Percentiles rank a stretch among this genome's conserved stretches.
phyloP scores from a whole-genome alignment of 75 land plant species.

The Azolla pinnata region DNA sequence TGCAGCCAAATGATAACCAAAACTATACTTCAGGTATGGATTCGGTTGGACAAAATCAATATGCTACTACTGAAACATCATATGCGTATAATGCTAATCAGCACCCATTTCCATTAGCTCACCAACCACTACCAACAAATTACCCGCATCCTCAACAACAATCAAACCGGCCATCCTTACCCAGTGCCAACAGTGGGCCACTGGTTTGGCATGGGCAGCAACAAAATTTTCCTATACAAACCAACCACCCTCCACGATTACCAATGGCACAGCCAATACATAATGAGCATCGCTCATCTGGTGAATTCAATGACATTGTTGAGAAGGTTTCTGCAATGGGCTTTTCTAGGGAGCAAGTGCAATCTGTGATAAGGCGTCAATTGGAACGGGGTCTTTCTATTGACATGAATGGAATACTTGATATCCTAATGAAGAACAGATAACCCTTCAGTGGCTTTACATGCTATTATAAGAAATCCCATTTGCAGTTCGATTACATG shows the following conservation, averaged over 20 bases:
- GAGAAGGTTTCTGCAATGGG: conserved; percentile 38
- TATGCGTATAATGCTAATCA: no score
- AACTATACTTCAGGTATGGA: background rate
- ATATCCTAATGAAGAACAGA: conserved; percentile 38
- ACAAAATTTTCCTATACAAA: background rate
- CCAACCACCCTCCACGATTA: conserved; percentile 23
- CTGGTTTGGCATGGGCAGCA: no score
- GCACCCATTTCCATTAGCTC: no score
- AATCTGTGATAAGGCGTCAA: conserved; percentile 23
- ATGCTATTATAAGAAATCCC: no score
- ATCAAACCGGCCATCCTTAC: no score
- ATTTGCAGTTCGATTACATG: no score
- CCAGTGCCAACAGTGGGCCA: no score
- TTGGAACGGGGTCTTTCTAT: conserved; percentile 28
- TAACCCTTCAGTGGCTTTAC: no score
- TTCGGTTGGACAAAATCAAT: background rate
- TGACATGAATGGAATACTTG: conserved; percentile 33
- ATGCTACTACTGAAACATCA: no score
- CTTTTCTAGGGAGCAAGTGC: conserved; percentile 38
- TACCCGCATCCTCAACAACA: no score
- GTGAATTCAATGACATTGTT: conserved; percentile 12
- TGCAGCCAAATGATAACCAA: background rate
- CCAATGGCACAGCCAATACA: conserved; percentile 31
- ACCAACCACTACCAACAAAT: no score
- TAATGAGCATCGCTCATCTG: conserved; percentile 8